These are phyloP conservation scores for Diaporthe helianthi DNA, from an alignment of 2,329 filamentous ascomycete genomes.

Conservation along the genomic window DNA sequence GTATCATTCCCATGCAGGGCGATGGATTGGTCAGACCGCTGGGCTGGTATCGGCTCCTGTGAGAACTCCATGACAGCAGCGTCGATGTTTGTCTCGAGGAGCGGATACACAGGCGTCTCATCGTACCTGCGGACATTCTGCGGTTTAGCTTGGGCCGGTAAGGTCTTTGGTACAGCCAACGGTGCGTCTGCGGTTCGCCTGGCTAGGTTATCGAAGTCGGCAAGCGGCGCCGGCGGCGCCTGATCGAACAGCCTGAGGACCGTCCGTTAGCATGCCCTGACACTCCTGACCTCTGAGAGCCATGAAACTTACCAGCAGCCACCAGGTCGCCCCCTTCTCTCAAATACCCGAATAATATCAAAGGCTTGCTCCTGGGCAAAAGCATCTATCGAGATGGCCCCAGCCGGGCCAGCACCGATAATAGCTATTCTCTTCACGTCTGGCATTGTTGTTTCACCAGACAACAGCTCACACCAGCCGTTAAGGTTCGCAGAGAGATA, in stretches of 20 bases:
- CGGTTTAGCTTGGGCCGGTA: conserved; percentile 50
- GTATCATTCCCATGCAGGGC: conserved; percentile 60
- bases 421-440: conserved; percentile 52
- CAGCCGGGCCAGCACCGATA: conserved; percentile 63
- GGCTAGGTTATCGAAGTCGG: conserved; percentile 54
- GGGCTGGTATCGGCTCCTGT: conserved; percentile 56
- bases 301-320: conserved; percentile 57
- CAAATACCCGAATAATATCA: conserved; percentile 63
- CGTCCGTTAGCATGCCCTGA: not conserved
- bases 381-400: conserved; percentile 63
- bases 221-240: conserved; percentile 47
- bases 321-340: conserved; percentile 60
- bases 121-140: not conserved
- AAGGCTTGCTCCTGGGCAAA: conserved; percentile 62
- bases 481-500: not conserved
- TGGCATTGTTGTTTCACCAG: conserved; percentile 26
- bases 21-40: conserved; percentile 49
- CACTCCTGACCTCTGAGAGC: conserved; percentile 19
- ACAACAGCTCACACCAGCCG: not conserved
- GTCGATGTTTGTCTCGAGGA: conserved; percentile 70
- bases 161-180: conserved; percentile 50
- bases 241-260: conserved; percentile 38
- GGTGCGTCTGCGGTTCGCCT: conserved; percentile 57
- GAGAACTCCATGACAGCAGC: conserved; percentile 65
- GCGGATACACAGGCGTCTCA: conserved; percentile 49